phyloP scores from a whole-genome alignment of 306 rosid genomes.

The Rubus parviflorus region DNA sequence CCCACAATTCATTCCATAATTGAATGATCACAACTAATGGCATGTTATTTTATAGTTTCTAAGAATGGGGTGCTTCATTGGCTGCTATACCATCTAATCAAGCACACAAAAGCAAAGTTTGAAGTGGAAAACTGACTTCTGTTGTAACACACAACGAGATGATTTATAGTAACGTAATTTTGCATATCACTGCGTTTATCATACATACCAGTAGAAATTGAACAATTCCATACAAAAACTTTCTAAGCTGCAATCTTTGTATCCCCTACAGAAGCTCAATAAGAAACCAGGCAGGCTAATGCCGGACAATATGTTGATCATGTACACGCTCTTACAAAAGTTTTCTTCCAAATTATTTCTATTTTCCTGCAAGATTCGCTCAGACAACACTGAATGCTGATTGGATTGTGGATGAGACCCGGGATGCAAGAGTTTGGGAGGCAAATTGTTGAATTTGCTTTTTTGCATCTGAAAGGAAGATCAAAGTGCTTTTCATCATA shows the following conservation, averaged over 20 bases:
- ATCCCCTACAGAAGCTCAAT: conserved; percentile 32
- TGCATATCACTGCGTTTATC: conserved; percentile 7
- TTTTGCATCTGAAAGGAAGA: conserved; percentile 75
- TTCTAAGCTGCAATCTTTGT: conserved; percentile 34
- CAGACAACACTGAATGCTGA: conserved; percentile 83
- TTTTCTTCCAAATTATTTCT: conserved; percentile 27
- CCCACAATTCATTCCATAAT: too few relatives aligned
- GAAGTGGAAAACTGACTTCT: neutral
- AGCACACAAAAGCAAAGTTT: neutral
- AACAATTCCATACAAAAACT: conserved; percentile 31
- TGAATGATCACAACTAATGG: too few relatives aligned
- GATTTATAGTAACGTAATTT: neutral
- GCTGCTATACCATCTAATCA: neutral
- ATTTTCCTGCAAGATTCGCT: conserved; percentile 24
- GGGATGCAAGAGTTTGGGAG: conserved; percentile 74
- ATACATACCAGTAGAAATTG: conserved; percentile 10
- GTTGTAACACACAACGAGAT: neutral
- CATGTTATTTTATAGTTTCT: neutral
- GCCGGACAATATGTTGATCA: conserved; percentile 39
- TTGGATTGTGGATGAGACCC: conserved; percentile 73
- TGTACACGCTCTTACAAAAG: conserved; percentile 49
- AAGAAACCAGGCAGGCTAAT: conserved; percentile 17
- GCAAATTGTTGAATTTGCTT: conserved; percentile 95
- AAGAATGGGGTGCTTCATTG: too few relatives aligned
- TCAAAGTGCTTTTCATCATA: conserved; percentile 13